Conservation (phyloP, 192 early-diverging fungal species). For the Haplosporangium gracile region DNA sequence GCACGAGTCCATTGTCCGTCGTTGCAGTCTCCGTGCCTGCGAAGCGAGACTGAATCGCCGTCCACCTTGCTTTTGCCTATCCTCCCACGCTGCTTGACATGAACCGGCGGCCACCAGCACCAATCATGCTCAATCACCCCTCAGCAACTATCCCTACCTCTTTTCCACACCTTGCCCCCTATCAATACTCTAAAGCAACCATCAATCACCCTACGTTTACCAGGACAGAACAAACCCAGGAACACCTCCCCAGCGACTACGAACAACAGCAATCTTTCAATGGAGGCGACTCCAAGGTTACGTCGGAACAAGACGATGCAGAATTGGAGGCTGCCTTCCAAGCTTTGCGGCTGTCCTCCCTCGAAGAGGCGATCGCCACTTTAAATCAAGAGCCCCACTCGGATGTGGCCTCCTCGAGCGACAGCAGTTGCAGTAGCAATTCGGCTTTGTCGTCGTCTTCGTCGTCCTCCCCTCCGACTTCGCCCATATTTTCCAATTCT, state of each 20-base stretch:
- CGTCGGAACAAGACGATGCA: background rate
- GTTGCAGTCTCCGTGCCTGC: background rate
- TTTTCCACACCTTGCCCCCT: no score
- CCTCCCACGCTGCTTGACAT: background rate
- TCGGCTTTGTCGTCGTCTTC: background rate
- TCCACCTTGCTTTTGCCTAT: background rate
- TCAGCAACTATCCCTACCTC: no score
- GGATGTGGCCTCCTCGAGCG: background rate
- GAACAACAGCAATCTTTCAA: background rate
- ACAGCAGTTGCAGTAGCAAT: background rate
- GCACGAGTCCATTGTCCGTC: background rate
- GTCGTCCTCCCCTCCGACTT: background rate
- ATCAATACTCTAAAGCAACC: background rate
- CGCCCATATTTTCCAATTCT: constrained; percentile 6
- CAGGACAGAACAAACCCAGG: background rate
- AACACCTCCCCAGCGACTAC: background rate
- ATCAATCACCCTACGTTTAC: background rate
- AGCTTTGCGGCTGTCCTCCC: background rate
- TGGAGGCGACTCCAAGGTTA: background rate
- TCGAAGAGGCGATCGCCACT: constrained; percentile 2
- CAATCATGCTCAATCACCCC: no score
- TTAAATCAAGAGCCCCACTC: background rate
- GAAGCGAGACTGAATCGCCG: constrained; percentile 8
- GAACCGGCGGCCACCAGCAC: background rate
- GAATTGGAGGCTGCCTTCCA: constrained; percentile 19